Conservation (phyloP, 2,329 filamentous ascomycete species). For the Cordyceps cateniannulata region DNA sequence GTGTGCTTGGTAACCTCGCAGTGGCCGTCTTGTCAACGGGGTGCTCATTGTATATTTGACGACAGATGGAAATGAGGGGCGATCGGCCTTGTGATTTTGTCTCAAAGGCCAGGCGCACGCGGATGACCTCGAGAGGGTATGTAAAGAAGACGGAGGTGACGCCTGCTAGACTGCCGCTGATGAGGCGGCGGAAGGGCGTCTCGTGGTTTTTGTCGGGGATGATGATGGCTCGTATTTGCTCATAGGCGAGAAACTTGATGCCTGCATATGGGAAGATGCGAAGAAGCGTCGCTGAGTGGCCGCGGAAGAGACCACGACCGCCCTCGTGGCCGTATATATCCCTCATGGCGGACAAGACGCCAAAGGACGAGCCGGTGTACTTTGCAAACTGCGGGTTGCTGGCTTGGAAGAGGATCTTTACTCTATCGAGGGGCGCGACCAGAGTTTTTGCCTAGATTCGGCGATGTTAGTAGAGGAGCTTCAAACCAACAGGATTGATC, state of each 20-base stretch:
- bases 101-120: slow-evolving; percentile 91
- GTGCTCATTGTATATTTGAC: slow-evolving; percentile 79
- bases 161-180: slow-evolving; percentile 70
- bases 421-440: slow-evolving; percentile 90
- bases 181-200: slow-evolving; percentile 68
- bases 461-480: background rate
- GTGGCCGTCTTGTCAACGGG: slow-evolving; percentile 32
- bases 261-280: slow-evolving; percentile 96
- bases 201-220: slow-evolving; percentile 70
- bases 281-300: slow-evolving; percentile 87
- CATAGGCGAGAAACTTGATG: slow-evolving; percentile 97
- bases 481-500: too few relatives aligned
- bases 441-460: slow-evolving; percentile 76
- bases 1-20: slow-evolving; percentile 22
- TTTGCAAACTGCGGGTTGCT: slow-evolving; percentile 90
- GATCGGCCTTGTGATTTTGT: slow-evolving; percentile 69
- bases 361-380: slow-evolving; percentile 84
- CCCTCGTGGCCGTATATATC: slow-evolving; percentile 78
- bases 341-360: slow-evolving; percentile 72
- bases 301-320: slow-evolving; percentile 72
- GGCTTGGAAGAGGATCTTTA: slow-evolving; percentile 97
- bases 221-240: slow-evolving; percentile 78
- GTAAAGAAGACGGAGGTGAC: slow-evolving; percentile 93
- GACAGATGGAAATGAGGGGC: slow-evolving; percentile 69
- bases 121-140: slow-evolving; percentile 87